Evolutionary conservation across 805 yeast species (phyloP).

Genomic region (Metschnikowia drakensbergensis): DNA sequence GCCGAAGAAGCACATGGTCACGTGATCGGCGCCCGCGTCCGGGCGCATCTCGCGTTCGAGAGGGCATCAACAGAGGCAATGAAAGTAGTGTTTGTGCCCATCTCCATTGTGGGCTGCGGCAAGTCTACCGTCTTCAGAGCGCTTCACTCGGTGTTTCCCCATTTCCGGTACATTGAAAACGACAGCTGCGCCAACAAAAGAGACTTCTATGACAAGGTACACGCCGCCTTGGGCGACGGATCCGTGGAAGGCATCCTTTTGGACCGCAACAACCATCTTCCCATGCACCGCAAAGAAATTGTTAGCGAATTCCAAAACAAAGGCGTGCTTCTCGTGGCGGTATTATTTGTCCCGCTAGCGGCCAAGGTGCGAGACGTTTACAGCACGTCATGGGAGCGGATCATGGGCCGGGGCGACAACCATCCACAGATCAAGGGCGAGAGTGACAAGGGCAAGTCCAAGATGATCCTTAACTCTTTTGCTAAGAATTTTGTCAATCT

Average conservation of each 20-base stretch:
- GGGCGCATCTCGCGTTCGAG: no score
- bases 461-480: constrained; percentile 70
- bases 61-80: not conserved
- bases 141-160: constrained; percentile 46
- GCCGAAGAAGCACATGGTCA: not conserved
- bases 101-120: constrained; percentile 93
- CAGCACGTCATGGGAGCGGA: constrained; percentile 55
- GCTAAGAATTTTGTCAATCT: constrained; percentile 65
- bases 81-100: constrained; percentile 69
- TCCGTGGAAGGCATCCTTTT: constrained; percentile 51
- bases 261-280: constrained; percentile 81
- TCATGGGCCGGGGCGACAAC: constrained; percentile 71
- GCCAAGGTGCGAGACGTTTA: constrained; percentile 36
- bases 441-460: constrained; percentile 47
- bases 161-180: constrained; percentile 76
- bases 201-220: constrained; percentile 45
- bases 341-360: constrained; percentile 54
- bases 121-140: constrained; percentile 79
- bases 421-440: constrained; percentile 75
- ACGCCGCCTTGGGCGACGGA: constrained; percentile 28
- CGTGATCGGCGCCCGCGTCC: not conserved
- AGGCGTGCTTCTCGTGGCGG: constrained; percentile 56
- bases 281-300: constrained; percentile 63
- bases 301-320: constrained; percentile 45
- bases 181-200: constrained; percentile 59